A percentile compares a stretch with the other conserved stretches of the same genome.
Conservation (phyloP, 345 rosid genomes). For the Aquilaria yunnanensis region DNA sequence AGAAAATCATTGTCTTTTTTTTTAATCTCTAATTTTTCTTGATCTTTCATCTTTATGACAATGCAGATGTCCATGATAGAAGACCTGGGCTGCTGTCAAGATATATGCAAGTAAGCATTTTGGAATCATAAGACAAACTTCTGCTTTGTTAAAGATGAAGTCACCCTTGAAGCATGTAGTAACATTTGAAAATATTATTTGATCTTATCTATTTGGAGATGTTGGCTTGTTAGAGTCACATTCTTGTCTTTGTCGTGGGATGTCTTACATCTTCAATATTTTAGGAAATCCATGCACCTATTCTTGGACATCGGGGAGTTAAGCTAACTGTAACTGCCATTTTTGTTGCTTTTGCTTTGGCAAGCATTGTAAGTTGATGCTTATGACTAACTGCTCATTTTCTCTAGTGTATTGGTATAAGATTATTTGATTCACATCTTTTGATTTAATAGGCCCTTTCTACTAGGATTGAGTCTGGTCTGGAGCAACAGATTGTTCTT, state of each 20-base stretch:
- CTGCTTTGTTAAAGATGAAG: background rate
- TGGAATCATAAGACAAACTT: background rate
- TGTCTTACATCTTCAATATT: slow-evolving; percentile 12
- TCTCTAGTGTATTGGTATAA: no score
- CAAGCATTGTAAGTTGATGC: slow-evolving; percentile 70
- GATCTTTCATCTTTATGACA: slow-evolving; percentile 15
- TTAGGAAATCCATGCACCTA: slow-evolving; percentile 85
- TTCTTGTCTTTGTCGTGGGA: background rate
- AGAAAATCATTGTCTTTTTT: slow-evolving; percentile 1
- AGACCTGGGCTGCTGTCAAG: slow-evolving; percentile 73
- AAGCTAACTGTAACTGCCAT: slow-evolving; percentile 62
- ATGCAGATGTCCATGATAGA: slow-evolving; percentile 51
- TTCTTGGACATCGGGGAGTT: slow-evolving; percentile 76
- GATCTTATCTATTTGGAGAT: background rate
- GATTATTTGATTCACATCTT: background rate
- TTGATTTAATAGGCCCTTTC: slow-evolving; percentile 57
- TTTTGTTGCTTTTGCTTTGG: slow-evolving; percentile 72
- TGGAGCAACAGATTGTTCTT: slow-evolving; percentile 95
- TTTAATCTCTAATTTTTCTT: slow-evolving; percentile 1
- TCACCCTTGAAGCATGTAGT: background rate
- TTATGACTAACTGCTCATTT: no score
- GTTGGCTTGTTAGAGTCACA: background rate
- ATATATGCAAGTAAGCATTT: slow-evolving; percentile 77
- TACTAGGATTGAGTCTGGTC: slow-evolving; percentile 86
- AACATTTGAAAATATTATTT: slow-evolving; percentile 5